Percentiles rank a stretch among this genome's conserved stretches.
phyloP scores from a whole-genome alignment of 306 rosid genomes.

The Rosa multiflora region DNA sequence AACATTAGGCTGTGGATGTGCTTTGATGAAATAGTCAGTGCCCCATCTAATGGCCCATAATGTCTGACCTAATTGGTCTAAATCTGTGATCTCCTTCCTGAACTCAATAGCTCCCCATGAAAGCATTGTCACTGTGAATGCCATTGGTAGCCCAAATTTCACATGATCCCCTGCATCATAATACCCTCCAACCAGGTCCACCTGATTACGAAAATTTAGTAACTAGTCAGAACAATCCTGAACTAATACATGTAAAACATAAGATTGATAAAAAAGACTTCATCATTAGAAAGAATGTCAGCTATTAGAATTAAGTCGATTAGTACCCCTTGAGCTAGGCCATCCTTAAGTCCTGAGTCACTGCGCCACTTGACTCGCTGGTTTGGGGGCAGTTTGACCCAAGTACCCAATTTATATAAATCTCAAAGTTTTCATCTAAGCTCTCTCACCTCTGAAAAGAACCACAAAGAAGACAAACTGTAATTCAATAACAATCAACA shows the following conservation, averaged over 20 bases:
- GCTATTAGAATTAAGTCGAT: neutral
- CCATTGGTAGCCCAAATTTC: slow-evolving; percentile 92
- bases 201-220: slow-evolving; percentile 34
- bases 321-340: slow-evolving; percentile 68
- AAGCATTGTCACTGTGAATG: slow-evolving; percentile 69
- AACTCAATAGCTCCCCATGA: slow-evolving; percentile 86
- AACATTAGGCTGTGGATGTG: slow-evolving; percentile 76
- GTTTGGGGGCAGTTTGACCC: slow-evolving; percentile 46
- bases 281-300: neutral
- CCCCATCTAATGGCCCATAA: slow-evolving; percentile 84
- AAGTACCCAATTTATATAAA: too few species aligned
- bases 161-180: slow-evolving; percentile 97
- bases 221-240: neutral
- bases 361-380: slow-evolving; percentile 74
- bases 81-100: slow-evolving; percentile 54
- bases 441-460: too few species aligned
- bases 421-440: too few species aligned
- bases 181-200: slow-evolving; percentile 84
- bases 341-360: slow-evolving; percentile 76
- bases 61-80: slow-evolving; percentile 56
- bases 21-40: slow-evolving; percentile 80
- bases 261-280: neutral
- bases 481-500: too few species aligned
- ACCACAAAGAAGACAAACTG: too few species aligned
- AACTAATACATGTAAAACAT: neutral